Conservation (phyloP, 225 moss, liverwort and hornwort genomes). For the Rhytidiadelphus loreus region DNA sequence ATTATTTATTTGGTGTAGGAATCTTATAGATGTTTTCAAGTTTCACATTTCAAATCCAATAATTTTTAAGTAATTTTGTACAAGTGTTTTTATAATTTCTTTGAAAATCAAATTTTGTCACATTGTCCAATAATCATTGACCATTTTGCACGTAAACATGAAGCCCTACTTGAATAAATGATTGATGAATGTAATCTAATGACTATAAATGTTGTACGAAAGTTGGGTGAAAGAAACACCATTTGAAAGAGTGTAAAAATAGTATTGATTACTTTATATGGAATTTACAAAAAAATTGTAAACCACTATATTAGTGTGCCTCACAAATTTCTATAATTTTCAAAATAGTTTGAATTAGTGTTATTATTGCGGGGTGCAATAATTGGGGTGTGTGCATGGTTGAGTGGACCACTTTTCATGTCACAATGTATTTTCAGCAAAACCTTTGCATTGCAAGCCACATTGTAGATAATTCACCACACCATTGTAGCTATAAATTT, state of each 20-base stretch:
- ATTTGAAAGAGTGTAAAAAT: neutral
- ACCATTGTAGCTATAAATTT: too few relatives aligned
- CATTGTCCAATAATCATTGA: neutral
- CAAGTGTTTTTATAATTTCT: neutral
- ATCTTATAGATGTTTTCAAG: neutral
- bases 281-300: neutral
- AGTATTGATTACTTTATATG: neutral
- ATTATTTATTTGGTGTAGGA: neutral
- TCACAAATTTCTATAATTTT: neutral
- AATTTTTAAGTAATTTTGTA: neutral
- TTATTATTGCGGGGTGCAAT: fast-evolving
- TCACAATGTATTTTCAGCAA: too few relatives aligned
- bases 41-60: neutral
- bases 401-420: too few relatives aligned
- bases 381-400: neutral
- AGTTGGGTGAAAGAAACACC: neutral
- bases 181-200: neutral
- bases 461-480: too few relatives aligned
- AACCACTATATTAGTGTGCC: fast-evolving
- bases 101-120: neutral
- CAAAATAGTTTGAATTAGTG: neutral
- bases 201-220: fast-evolving
- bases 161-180: neutral
- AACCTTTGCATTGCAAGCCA: too few relatives aligned
- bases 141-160: fast-evolving